Evolutionary conservation across 2,329 filamentous ascomycete genomes (phyloP).

Genomic region (Penicillium aurantiogriseum): DNA sequence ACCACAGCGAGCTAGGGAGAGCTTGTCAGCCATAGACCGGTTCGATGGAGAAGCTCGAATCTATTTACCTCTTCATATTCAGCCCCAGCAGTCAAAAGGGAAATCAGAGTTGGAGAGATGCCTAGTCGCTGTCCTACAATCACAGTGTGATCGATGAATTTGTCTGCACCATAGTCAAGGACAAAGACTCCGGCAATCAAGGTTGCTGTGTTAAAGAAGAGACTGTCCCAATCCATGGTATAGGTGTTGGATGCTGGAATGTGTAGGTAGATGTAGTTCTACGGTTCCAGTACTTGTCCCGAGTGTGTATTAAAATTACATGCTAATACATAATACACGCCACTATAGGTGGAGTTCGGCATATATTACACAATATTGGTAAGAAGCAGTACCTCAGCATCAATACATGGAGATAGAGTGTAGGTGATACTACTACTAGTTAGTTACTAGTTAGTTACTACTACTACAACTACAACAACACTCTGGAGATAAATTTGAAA

Average conservation of each 20-base stretch:
- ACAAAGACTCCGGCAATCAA: constrained; percentile 49
- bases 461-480: neutral
- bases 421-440: no score
- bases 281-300: no score
- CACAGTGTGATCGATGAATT: constrained; percentile 54
- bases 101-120: constrained; percentile 51
- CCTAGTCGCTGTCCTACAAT: constrained; percentile 47
- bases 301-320: no score
- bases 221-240: constrained; percentile 18
- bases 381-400: no score
- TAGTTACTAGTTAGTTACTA: no score
- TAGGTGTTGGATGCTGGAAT: neutral
- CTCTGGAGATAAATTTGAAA: constrained; percentile 9
- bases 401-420: neutral
- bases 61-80: constrained; percentile 55
- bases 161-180: constrained; percentile 54
- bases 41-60: neutral
- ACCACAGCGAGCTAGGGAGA: constrained; percentile 49
- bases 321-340: no score
- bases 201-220: constrained; percentile 39
- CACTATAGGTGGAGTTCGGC: no score
- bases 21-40: neutral
- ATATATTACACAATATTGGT: no score
- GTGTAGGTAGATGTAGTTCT: no score
- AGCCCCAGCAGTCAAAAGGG: constrained; percentile 53